Base-by-base conservation (phyloP, 148 eudicot genomes). In the Tetragonia tetragonoides region DNA sequence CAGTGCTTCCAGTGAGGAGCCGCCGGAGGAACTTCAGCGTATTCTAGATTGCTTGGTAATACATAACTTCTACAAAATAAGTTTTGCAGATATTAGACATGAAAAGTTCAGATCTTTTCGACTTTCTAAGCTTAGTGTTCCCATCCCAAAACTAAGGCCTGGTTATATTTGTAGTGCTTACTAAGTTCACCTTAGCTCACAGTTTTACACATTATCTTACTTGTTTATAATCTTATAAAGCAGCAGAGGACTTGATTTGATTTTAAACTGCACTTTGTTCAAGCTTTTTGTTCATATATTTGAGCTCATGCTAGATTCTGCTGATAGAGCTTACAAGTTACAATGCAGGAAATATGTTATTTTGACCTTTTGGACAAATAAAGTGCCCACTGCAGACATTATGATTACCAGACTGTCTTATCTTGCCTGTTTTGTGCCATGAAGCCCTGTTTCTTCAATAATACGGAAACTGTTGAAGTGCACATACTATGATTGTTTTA, bases 1-100 rank as follows among this genome's bases (percentile, higher is more conserved):
- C 67, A 91, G 89, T 87, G 80, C 93, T 78, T 82, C 84, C 57
- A 87, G 87, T 57, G 89, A 84, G 83, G 90, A 88, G 79, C 93
- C 97, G 70, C 77, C 93, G 17, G 91, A 89, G 84, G 99, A 95
- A 85, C 93, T 93, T 87, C 93, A 88, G 80, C 89, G 81, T 59
- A 87, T 95, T 79, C 82, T 93, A 64, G 95, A 89, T 76, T 91
- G 89, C 85, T 85, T 95, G 97, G 99, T 95, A 90, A 88, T 74
- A 56, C 62, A 70, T 34, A 67, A 40, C 18, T 74, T 24, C 63
- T 63, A 54, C 65, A 17, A 47, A 21, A 28, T 80, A 41, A 57
- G 15, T 78, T 78, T 34, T 69, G 71, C 72, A 4, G 16, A 54
- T 70, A 20, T 53, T 44, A 47, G 57, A 59, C 46, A 18, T 51